Evolutionary conservation across 495 filamentous ascomycete species (phyloP), one percentile per base, ranked within the genome.

Genomic region (Haplographium delicatum): DNA sequence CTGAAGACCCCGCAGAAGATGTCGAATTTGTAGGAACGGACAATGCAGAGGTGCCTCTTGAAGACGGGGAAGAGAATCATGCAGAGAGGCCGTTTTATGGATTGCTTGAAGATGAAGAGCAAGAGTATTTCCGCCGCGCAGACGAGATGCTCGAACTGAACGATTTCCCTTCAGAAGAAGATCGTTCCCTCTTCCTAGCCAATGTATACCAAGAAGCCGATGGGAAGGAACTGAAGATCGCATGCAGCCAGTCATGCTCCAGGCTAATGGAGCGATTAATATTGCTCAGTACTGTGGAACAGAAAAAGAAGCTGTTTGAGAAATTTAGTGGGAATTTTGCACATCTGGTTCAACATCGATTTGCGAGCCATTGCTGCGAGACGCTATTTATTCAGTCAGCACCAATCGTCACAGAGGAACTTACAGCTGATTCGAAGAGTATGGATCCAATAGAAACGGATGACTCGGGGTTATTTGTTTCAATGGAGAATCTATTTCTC

Each of bases 311-410:
- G 38, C 65, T 97, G 22, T 96, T 95, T 64, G 75, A 75, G 48
- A 85, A 84, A 39, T 96, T 97, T 62, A 78, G 74, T 34, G 84
- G 86, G n/a, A 85, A 97, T 60, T 96, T 96, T 68, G 65, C 95
- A 44, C 80, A 88, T 59, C 75, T 96, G 24, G 80, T 96, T 19
- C 90, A 93, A 60, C 93, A 98, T 65, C 85, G 91, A 23, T 98
- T 98, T 62, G 93, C 93, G 3, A 89, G 88, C 44, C 93, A 98
- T 68, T 97, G 91, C 63, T 96, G 91, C 66, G 93, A 98, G 70
- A 89, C 86, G 13, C 73, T 98, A 8, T 96, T 98, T 60, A 72
- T 89, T 28, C 79, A 84, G 47, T 84, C 86, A 7, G 91, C 90
- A 15, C 82, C 85, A 0, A 70, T 86, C 5, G 85, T 95, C 20